Conservation (phyloP, 2,329 filamentous ascomycete species). For the Pseudocercospora musae region DNA sequence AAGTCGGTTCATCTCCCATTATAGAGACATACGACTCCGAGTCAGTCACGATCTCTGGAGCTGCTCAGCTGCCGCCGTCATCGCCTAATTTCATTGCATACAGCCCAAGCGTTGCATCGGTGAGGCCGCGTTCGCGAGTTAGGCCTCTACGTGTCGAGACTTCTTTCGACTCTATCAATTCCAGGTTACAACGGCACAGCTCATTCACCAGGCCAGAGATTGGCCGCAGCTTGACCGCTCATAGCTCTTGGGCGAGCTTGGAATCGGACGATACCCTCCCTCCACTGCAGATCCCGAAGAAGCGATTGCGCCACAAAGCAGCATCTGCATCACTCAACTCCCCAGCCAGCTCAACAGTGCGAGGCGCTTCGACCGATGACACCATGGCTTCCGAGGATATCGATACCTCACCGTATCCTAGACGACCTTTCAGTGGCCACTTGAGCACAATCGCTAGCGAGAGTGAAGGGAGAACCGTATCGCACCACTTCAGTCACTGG, state of each 20-base stretch:
- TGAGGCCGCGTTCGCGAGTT: conserved; percentile 11
- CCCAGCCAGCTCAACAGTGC: conserved; percentile 13
- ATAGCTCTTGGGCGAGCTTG: conserved; percentile 27
- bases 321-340: conserved; percentile 24
- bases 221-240: conserved; percentile 22
- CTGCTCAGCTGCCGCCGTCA: conserved; percentile 20
- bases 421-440: conserved; percentile 32
- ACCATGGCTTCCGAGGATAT: conserved; percentile 30
- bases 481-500: conserved; percentile 33
- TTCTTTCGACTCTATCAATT: conserved; percentile 34
- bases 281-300: conserved; percentile 34
- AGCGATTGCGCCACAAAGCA: conserved; percentile 28
- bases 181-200: conserved; percentile 25
- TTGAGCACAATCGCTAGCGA: conserved; percentile 39
- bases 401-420: conserved; percentile 31
- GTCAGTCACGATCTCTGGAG: conserved; percentile 22
- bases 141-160: conserved; percentile 16
- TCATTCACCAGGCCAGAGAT: conserved; percentile 17
- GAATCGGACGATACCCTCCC: conserved; percentile 30
- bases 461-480: conserved; percentile 30
- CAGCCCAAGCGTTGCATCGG: conserved; percentile 18
- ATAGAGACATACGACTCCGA: conserved; percentile 15
- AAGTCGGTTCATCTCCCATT: conserved; percentile 17
- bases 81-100: conserved; percentile 34
- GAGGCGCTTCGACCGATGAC: conserved; percentile 6